Base-by-base conservation (phyloP, 306 rosid genomes). In the Cucumis hystrix region DNA sequence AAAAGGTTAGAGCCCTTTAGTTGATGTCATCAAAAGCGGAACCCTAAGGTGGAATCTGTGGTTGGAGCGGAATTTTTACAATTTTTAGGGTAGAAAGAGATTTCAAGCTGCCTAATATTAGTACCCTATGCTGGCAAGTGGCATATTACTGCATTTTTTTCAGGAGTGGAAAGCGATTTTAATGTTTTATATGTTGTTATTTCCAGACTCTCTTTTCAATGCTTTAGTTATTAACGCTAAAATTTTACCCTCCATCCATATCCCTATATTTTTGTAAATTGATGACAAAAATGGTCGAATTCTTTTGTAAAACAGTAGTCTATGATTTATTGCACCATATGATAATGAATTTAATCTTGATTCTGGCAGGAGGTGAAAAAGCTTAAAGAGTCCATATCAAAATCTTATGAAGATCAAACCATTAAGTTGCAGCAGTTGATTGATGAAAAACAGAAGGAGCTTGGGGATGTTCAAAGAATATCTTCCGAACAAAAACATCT, bases 401-500 rank as follows among this genome's bases (percentile, higher is more conserved):
- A 86, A 78, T 85, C 87, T 79, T 90, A 83, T 83, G 84, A 79
- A 80, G 89, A 89, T 82, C 97, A 87, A 83, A 70, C 91, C 52
- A 83, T 83, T 75, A 92, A 87, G 82, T 86, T 87, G 80, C 89
- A 88, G 70, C 81, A 78, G 57, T 79, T 17, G 82, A 79, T 91
- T 79, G 97, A 95, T 77, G 85, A 78, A 79, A 86, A 89, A 78
- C 91, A 86, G 80, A 91, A 86, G 84, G 97, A 92, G 84, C 81
- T 92, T 62, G 86, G 61, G 62, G 96, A 88, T 68, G 77, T 87
- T 64, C 80, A 79, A 83, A 89, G 77, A 84, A 84, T 85, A 80
- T 85, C 85, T 41, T 86, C 93, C 12, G 99, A 89, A 76, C 93
- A 87, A 80, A 92, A 88, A 66, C 96, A 87, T 87, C 81, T 84